Base-by-base conservation (phyloP, 2,329 filamentous ascomycete genomes). In the Leptographium radiaticola region DNA sequence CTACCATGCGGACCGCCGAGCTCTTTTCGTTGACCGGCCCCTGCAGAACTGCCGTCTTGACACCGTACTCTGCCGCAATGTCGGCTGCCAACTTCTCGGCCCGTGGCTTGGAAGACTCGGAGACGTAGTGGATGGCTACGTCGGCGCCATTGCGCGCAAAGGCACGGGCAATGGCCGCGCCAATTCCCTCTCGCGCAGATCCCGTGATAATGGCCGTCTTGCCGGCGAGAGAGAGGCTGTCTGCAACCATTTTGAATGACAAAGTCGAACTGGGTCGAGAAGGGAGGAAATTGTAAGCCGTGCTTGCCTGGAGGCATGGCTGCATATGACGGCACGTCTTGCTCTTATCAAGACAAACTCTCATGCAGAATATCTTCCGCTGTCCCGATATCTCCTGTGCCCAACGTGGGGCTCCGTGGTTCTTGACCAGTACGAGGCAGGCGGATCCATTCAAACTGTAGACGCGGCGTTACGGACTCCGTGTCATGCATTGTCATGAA, bases 121-220 rank as follows among this genome's bases (percentile, higher is more conserved):
- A 72, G 6, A 71, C 63, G 53, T 71, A 66, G 61, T 73, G 67
- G 54, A 74, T 59, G 1, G 60, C 62, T 0, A 74, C 70, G 1
- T 61, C 61, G 3, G 71, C 71, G 9, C 71, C 71, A 56, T 70
- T 70, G 6, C 67, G 65, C 16, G 69, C 70, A 0, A 74, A 63
- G 0, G 67, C 64, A 1, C 53, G 52, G n/a, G 68, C 71, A 16
- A 71, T 71, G 16, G 62, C 70, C 4, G 71, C 71, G 6, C 71
- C 71, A 11, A 73, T 71, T 4, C 69, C 70, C 47, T 72, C 69
- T 6, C 66, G 65, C 16, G 70, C 70, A 11, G 71, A 73, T 31
- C 71, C 72, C 1, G 72, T 75, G 10, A 75, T 61, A 39, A 75
- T 69, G 55, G 71, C 71, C 1, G 67, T 60, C 56, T 74, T 73